A percentile compares a stretch with the other conserved stretches of the same genome.
Conservation (phyloP, 2,329 filamentous ascomycete species). For the Macrophomina phaseolina region DNA sequence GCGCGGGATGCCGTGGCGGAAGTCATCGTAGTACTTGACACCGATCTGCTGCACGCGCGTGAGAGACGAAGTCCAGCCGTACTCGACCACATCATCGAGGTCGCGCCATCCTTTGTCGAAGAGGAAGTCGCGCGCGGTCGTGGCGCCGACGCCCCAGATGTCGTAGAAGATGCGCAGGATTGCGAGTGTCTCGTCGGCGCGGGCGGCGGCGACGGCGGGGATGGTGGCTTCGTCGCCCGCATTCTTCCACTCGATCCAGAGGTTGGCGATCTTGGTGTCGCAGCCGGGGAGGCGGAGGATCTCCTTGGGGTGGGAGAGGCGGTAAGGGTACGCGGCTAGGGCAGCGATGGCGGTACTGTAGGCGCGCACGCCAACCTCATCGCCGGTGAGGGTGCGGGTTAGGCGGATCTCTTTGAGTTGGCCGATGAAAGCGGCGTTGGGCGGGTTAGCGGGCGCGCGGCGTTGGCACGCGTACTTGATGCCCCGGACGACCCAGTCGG, state of each 20-base stretch:
- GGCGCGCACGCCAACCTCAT: slow-evolving; percentile 80
- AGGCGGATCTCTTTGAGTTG: slow-evolving; percentile 76
- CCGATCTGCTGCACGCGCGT: slow-evolving; percentile 89
- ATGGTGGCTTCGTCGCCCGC: slow-evolving; percentile 58
- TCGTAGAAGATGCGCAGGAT: slow-evolving; percentile 75
- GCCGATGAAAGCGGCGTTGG: slow-evolving; percentile 77
- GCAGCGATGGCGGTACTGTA: slow-evolving; percentile 88
- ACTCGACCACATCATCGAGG: slow-evolving; percentile 83
- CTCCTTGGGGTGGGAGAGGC: slow-evolving; percentile 52
- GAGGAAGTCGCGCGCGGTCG: slow-evolving; percentile 82
- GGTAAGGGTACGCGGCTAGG: slow-evolving; percentile 78
- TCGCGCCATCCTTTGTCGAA: slow-evolving; percentile 77
- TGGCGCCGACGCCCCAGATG: slow-evolving; percentile 91
- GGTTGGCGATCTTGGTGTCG: slow-evolving; percentile 75
- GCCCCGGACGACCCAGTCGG: slow-evolving; percentile 69
- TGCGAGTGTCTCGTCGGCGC: slow-evolving; percentile 67
- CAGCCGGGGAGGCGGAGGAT: slow-evolving; percentile 73
- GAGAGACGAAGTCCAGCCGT: slow-evolving; percentile 72
- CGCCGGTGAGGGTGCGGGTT: slow-evolving; percentile 71
- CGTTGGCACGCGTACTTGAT: slow-evolving; percentile 81
- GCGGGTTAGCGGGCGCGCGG: slow-evolving; percentile 69
- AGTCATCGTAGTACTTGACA: slow-evolving; percentile 90
- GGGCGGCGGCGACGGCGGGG: slow-evolving; percentile 67
- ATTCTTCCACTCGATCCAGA: slow-evolving; percentile 77
- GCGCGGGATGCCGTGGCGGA: slow-evolving; percentile 73